Evolutionary conservation across 371 early-diverging fungal genomes (phyloP).

Genomic region (Rhizopus sp.): DNA sequence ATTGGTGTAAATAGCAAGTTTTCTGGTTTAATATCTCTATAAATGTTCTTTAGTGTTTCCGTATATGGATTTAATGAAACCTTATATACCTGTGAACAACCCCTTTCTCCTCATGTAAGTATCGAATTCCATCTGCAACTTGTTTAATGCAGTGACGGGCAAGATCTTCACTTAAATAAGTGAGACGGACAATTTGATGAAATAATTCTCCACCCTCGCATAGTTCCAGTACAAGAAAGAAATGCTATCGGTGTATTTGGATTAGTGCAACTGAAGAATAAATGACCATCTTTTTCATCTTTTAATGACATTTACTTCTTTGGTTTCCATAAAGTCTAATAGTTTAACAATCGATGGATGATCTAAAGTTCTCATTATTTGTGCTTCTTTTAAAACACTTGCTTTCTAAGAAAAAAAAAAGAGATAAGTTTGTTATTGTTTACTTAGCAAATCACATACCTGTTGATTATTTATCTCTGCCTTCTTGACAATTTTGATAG

Average conservation of each 20-base stretch:
- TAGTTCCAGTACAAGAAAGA: slow-evolving; percentile 30
- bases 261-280: neutral
- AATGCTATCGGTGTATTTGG: slow-evolving; percentile 16
- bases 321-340: slow-evolving; percentile 65
- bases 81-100: slow-evolving; percentile 66
- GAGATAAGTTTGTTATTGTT: slow-evolving; percentile 11
- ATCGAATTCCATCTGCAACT: slow-evolving; percentile 82
- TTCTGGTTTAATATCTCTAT: slow-evolving; percentile 94
- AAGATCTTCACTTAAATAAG: slow-evolving; percentile 63
- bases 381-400: slow-evolving; percentile 84
- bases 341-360: slow-evolving; percentile 83
- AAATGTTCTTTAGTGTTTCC: slow-evolving; percentile 52
- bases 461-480: slow-evolving; percentile 56
- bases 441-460: slow-evolving; percentile 41
- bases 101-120: slow-evolving; percentile 75
- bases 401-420: slow-evolving; percentile 54
- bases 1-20: slow-evolving; percentile 87
- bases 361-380: slow-evolving; percentile 79
- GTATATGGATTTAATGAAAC: neutral
- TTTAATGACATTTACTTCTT: slow-evolving; percentile 46
- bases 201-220: slow-evolving; percentile 71
- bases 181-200: slow-evolving; percentile 60
- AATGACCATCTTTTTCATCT: neutral
- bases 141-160: slow-evolving; percentile 80
- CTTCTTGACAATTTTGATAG: slow-evolving; percentile 83